Conservation (phyloP, 2,329 filamentous ascomycete genomes). For the Juglanconis oblonga region DNA sequence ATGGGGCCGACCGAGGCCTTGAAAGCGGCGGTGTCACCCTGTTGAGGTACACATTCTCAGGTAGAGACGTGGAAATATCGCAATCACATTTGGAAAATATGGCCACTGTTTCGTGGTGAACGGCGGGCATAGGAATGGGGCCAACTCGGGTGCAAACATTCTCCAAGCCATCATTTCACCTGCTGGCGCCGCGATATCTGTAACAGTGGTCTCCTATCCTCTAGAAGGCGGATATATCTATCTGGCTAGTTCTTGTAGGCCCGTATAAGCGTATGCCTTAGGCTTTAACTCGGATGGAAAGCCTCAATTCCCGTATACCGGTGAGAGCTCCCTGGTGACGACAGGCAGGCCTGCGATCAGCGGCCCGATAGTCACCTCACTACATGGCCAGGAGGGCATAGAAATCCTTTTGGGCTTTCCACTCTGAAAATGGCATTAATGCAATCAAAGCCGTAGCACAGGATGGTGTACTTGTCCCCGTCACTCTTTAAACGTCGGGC, state of each 20-base stretch:
- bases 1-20: slow-evolving; percentile 49
- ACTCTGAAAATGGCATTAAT: slow-evolving; percentile 34
- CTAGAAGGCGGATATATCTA: slow-evolving; percentile 48
- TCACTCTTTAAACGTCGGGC: slow-evolving; percentile 34
- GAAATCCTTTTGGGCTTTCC: slow-evolving; percentile 39
- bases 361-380: slow-evolving; percentile 35
- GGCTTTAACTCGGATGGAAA: slow-evolving; percentile 27
- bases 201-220: slow-evolving; percentile 45
- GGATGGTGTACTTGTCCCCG: slow-evolving; percentile 32
- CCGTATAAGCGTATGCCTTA: slow-evolving; percentile 32
- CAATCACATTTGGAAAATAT: slow-evolving; percentile 49
- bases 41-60: background rate
- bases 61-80: slow-evolving; percentile 30
- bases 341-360: slow-evolving; percentile 30
- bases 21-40: slow-evolving; percentile 41
- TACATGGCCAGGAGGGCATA: slow-evolving; percentile 32
- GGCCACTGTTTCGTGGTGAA: slow-evolving; percentile 41
- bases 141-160: slow-evolving; percentile 37
- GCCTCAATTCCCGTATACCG: slow-evolving; percentile 33
- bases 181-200: slow-evolving; percentile 43
- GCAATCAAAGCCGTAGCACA: slow-evolving; percentile 38
- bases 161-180: slow-evolving; percentile 38
- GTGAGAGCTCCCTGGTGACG: slow-evolving; percentile 23
- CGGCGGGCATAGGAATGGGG: slow-evolving; percentile 31
- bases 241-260: slow-evolving; percentile 34